Evolutionary conservation across 2,329 filamentous ascomycete genomes (phyloP), one percentile per base, ranked within the genome.

Genomic region (Diaporthe vaccinii): DNA sequence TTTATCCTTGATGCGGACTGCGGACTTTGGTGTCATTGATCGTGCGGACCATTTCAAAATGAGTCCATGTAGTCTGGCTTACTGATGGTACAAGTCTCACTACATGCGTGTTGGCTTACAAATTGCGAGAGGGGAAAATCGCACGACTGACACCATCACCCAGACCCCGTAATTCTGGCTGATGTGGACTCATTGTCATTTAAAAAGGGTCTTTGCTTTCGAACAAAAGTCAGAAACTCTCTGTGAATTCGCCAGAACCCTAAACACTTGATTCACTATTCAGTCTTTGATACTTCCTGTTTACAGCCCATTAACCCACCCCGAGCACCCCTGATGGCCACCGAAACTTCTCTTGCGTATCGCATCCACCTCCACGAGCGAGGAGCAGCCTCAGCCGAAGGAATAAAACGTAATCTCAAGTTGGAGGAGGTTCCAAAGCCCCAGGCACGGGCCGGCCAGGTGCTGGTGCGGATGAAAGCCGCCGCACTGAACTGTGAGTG

Each of bases 401-500:
- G 49, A 6, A 69, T 55, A 2, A 28, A 22, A 55, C 34, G 49
- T 4, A 69, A 69, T n/a, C 46, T 69, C 49, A 41, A 55, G 15
- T 31, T 69, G 34, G 65, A 69, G 8, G 65, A 55, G 46, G 34
- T 69, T 0, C 49, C 65, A 22, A 55, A 55, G 49, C 49, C 49
- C 22, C 65, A 55, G 15, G 49, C 49, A 4, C 4, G 8, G 17
- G 1, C 34, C 8, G 65, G 65, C 22, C 65, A 69, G 34, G n/a
- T 69, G 3, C n/a, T 69, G n/a, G 65, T 69, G n/a, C 65, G 65
- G 49, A 69, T 69, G 49, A 55, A 28, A 15, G 65, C 65, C 6
- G 65, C 65, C 46, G 65, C 65, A 20, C 49, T 69, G 65, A 69
- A 55, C n/a, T 69, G 65, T 69, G 14, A 9, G 65, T 55, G 15